A percentile compares a stretch with the other conserved stretches of the same genome.
These are phyloP conservation scores for Leptosphaerulina australis DNA, from an alignment of 2,329 filamentous ascomycete genomes.

Conservation along the genomic window DNA sequence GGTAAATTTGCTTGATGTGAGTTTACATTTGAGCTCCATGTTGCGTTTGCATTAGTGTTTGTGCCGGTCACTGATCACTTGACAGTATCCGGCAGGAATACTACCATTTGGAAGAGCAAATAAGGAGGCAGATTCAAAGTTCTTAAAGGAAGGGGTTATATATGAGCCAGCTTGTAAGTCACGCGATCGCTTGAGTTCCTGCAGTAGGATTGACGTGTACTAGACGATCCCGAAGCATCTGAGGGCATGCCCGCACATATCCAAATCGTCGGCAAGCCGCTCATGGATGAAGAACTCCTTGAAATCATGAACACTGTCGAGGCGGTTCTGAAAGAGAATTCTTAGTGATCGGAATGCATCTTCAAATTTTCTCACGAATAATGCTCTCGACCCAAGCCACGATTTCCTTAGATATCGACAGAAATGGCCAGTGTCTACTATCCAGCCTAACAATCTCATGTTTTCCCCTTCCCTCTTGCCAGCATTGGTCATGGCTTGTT, in stretches of 20 bases:
- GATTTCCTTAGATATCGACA: constrained; percentile 47
- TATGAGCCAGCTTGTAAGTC: constrained; percentile 49
- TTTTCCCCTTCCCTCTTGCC: constrained; percentile 37
- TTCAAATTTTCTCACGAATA: constrained; percentile 9
- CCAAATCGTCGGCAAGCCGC: constrained; percentile 54
- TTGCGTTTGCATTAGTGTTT: no score
- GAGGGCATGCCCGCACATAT: constrained; percentile 56
- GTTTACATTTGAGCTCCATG: no score
- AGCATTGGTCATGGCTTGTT: constrained; percentile 42
- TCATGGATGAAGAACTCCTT: constrained; percentile 57
- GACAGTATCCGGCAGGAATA: constrained; percentile 60
- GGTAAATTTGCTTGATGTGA: constrained; percentile 60
- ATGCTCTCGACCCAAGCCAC: constrained; percentile 41
- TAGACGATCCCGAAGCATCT: constrained; percentile 51
- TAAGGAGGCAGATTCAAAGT: constrained; percentile 49
- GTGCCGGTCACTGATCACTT: no score
- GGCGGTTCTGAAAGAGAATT: constrained; percentile 27
- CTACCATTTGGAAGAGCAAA: constrained; percentile 55
- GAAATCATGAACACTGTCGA: constrained; percentile 46
- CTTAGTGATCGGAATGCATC: background rate
- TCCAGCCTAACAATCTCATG: constrained; percentile 42
- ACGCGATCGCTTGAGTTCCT: background rate
- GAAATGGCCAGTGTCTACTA: constrained; percentile 51
- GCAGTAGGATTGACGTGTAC: background rate
- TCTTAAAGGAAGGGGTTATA: constrained; percentile 32